Evolutionary conservation across 345 rosid species (phyloP).

Genomic region (Angophora floribunda): DNA sequence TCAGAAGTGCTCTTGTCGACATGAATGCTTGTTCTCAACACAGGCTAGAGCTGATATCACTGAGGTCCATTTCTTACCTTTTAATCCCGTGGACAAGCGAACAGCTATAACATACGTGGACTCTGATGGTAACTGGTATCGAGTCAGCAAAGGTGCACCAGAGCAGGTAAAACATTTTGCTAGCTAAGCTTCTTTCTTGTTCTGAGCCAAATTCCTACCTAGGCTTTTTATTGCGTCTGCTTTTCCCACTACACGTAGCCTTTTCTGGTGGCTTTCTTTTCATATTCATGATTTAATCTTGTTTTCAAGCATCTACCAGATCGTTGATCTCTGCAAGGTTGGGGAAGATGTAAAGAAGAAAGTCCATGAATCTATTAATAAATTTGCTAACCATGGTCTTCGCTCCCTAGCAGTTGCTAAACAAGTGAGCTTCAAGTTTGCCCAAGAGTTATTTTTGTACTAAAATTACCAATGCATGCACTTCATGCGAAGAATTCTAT

Average conservation of each 20-base stretch:
- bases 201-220: not conserved
- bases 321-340: constrained; percentile 60
- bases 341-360: constrained; percentile 47
- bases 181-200: not conserved
- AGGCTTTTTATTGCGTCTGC: not conserved
- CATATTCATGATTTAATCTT: not conserved
- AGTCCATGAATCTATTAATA: constrained; percentile 65
- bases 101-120: constrained; percentile 78
- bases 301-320: constrained; percentile 12
- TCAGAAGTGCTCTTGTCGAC: not conserved
- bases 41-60: constrained; percentile 67
- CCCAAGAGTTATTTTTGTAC: not conserved
- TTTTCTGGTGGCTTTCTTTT: not conserved
- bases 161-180: constrained; percentile 40
- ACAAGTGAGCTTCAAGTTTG: constrained; percentile 32
- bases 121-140: constrained; percentile 55
- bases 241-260: not conserved
- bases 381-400: constrained; percentile 73
- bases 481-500: not conserved
- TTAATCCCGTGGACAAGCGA: constrained; percentile 81
- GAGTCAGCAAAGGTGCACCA: constrained; percentile 80
- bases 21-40: not conserved
- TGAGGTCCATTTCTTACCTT: constrained; percentile 78
- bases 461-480: not conserved
- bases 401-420: constrained; percentile 64